These are phyloP conservation scores for Aspergillus ellipticus DNA, from an alignment of 495 filamentous ascomycete species.

Conservation along the genomic window DNA sequence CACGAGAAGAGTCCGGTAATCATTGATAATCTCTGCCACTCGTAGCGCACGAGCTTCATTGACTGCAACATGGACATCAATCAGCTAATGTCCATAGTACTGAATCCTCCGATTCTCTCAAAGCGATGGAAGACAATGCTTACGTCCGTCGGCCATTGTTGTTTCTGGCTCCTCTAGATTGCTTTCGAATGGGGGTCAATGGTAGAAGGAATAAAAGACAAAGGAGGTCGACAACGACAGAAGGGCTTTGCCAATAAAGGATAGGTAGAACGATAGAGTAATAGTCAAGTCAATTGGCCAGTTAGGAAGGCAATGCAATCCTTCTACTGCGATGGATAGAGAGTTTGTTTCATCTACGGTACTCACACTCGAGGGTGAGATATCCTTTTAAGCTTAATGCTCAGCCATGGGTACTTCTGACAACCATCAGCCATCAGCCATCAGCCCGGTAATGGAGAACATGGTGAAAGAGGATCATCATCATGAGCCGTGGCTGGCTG, in stretches of 20 bases:
- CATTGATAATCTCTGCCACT: slow-evolving; percentile 77
- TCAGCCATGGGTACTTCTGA: slow-evolving; percentile 11
- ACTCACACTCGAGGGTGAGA: slow-evolving; percentile 20
- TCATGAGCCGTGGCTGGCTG: slow-evolving; percentile 27
- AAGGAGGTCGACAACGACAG: not conserved
- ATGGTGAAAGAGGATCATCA: slow-evolving; percentile 25
- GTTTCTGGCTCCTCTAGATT: not conserved
- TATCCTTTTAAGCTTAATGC: slow-evolving; percentile 24
- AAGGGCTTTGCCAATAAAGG: not conserved
- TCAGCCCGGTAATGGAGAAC: not conserved
- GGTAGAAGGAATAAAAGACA: not conserved
- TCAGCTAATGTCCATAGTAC: slow-evolving; percentile 2
- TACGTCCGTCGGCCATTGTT: slow-evolving; percentile 61
- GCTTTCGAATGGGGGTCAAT: not conserved
- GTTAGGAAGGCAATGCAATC: slow-evolving; percentile 10
- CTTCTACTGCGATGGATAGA: slow-evolving; percentile 2
- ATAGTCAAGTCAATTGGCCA: slow-evolving; percentile 3
- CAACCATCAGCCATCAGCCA: slow-evolving; percentile 15
- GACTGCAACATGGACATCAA: slow-evolving; percentile 45
- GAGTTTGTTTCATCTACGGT: slow-evolving; percentile 14
- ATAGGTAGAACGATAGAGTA: not conserved
- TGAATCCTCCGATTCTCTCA: not conserved
- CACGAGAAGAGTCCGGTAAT: slow-evolving; percentile 78
- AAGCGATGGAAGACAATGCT: slow-evolving; percentile 23
- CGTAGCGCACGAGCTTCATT: slow-evolving; percentile 79